Base-by-base conservation (phyloP, 2,329 filamentous ascomycete genomes). In the Calonectria montana region DNA sequence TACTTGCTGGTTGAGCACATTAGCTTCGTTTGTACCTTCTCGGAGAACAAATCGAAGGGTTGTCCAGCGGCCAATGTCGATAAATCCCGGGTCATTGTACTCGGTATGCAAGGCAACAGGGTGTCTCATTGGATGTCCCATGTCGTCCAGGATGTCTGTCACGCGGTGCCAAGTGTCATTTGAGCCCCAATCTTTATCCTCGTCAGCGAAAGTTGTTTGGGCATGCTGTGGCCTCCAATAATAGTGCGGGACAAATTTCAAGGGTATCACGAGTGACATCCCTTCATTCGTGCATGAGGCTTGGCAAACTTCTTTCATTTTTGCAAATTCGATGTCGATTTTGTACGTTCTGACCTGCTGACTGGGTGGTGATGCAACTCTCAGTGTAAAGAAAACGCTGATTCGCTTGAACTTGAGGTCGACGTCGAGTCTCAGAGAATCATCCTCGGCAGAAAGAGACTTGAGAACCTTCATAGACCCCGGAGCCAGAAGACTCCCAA, bases 401-500 rank as follows among this genome's bases (percentile, higher is more conserved):
- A 86, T 55, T 4, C 64, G 75, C 37, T 79, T 82, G 13, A 72
- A 50, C 18, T 74, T 76, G 37, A 82, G 77, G 43, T 84, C 80
- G 1, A 84, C 63, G 55, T 81, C 79, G 13, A 85, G 41, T 18
- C 73, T 78, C 6, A 84, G 31, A 2, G 53, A 71, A 23, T 61
- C 55, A 37, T 75, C 71, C 2, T 67, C 10, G 4, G 68, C 27
- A 4, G 47, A 41, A n/a, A 82, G 39, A 1, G 77, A 75, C 65
- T 88, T 88, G 87, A 94, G 89, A 10, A 86, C 81, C 79, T 92
- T 88, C 87, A 95, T 91, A 0, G 85, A 84, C 3, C 82, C 84
- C 5, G 89, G 86, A 1, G 86, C 82, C 1, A 87, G 76, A 82
- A 91, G 86, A 47, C 91, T 84, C 0, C 94, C 93, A 75, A 95